Conservation (phyloP, 768 basidiomycete species). For the Auricularia heimuer region DNA sequence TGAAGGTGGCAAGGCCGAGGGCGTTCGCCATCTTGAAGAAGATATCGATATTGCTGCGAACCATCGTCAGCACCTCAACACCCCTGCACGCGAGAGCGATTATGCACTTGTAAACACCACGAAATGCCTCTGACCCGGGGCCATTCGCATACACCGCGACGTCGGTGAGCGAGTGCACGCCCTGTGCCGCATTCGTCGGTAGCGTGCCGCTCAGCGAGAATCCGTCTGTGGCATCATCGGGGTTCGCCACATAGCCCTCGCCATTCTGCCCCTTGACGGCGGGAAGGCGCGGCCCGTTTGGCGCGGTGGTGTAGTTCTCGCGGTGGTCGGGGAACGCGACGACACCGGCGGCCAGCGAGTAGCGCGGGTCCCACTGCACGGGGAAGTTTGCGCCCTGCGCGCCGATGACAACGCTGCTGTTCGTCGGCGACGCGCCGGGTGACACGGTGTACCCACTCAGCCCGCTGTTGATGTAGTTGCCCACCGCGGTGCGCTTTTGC, state of each 20-base stretch:
- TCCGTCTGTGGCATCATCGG: constrained; percentile 21
- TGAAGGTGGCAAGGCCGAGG: constrained; percentile 17
- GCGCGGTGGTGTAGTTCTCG: constrained; percentile 14
- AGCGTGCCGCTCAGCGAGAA: constrained; percentile 26
- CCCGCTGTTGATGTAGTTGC: constrained; percentile 23
- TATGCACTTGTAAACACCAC: constrained; percentile 18
- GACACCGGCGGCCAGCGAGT: constrained; percentile 22
- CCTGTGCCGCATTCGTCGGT: constrained; percentile 17
- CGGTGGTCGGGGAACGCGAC: constrained; percentile 19
- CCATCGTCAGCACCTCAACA: no score
- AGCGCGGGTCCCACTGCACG: constrained; percentile 29
- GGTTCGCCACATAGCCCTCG: constrained; percentile 20
- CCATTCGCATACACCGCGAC: constrained; percentile 26
- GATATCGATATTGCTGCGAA: constrained; percentile 14
- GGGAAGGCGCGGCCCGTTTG: constrained; percentile 19
- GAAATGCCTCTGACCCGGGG: constrained; percentile 22
- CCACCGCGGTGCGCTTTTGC: constrained; percentile 25
- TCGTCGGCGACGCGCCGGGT: not conserved
- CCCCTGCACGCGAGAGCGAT: no score
- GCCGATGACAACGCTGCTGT: constrained; percentile 13
- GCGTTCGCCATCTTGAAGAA: constrained; percentile 24
- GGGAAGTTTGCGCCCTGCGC: constrained; percentile 22
- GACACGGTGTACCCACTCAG: constrained; percentile 21
- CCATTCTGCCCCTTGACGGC: constrained; percentile 13
- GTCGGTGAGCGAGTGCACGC: constrained; percentile 26